These are phyloP conservation scores for Massarina eburnea DNA, from an alignment of 2,329 filamentous ascomycete genomes.

Conservation along the genomic window DNA sequence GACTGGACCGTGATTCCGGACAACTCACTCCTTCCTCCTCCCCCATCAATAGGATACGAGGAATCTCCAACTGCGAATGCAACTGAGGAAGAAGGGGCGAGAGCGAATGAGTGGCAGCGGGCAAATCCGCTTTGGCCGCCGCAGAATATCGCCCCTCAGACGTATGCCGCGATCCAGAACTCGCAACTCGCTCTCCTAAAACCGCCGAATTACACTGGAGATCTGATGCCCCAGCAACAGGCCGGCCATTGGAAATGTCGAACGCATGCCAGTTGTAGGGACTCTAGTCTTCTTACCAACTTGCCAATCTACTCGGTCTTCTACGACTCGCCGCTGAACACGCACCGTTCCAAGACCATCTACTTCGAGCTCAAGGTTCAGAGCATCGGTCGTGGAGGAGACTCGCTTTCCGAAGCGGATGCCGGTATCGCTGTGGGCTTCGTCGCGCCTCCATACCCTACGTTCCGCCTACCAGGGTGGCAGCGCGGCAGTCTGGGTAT, in stretches of 20 bases:
- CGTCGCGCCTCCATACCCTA: slow-evolving; percentile 72
- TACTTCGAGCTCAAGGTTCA: slow-evolving; percentile 73
- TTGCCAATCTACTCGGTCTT: slow-evolving; percentile 68
- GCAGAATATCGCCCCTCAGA: slow-evolving; percentile 51
- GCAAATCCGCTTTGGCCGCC: slow-evolving; percentile 61
- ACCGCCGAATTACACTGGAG: slow-evolving; percentile 33
- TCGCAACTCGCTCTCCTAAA: slow-evolving; percentile 52
- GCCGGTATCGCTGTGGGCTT: slow-evolving; percentile 69
- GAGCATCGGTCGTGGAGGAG: slow-evolving; percentile 40
- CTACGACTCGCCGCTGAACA: slow-evolving; percentile 59
- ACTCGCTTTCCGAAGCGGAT: slow-evolving; percentile 43
- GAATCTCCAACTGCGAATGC: slow-evolving; percentile 71
- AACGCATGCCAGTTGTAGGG: slow-evolving; percentile 49
- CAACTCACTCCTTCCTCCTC: slow-evolving; percentile 71
- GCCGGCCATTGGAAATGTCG: slow-evolving; percentile 48
- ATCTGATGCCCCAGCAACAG: slow-evolving; percentile 50
- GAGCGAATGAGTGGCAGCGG: slow-evolving; percentile 67
- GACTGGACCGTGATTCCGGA: slow-evolving; percentile 76
- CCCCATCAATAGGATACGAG: slow-evolving; percentile 68
- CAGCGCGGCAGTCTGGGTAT: slow-evolving; percentile 73
- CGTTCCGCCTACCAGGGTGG: slow-evolving; percentile 79
- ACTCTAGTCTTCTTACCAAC: slow-evolving; percentile 67
- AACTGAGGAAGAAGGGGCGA: slow-evolving; percentile 62
- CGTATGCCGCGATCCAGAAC: slow-evolving; percentile 51
- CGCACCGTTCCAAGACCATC: slow-evolving; percentile 56